Evolutionary conservation across 768 basidiomycete species (phyloP), one percentile per base, ranked within the genome.

Genomic region (Asterophora lycoperdoides): DNA sequence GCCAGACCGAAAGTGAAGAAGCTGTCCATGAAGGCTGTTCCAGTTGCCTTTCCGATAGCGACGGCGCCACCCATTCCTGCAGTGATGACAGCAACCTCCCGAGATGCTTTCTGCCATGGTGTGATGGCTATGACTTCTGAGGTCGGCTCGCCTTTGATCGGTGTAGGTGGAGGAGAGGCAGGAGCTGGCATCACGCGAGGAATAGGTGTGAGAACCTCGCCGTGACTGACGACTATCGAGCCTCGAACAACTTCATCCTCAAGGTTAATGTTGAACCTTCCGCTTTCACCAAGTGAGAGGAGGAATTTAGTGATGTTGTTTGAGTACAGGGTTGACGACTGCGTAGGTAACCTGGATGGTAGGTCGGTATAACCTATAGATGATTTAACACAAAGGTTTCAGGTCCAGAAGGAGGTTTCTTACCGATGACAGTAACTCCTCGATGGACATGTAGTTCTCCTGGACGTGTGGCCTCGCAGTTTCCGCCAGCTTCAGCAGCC

Each of bases 291-390:
- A 7, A 93, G 78, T 4, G 90, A 91, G 13, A 93, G 72, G 37
- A 93, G 74, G 68, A 93, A 93, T 63, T 93, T 93, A 32, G 86
- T 84, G 54, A 93, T 83, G 60, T 93, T 93, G 67, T 93, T 93
- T 5, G 91, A 93, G 64, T 93, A 93, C 5, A 93, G 70, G 3
- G 89, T 90, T 4, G 88, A 90, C 4, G 89, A 89, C 59, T 93
- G 91, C 0, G 91, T 93, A 13, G 91, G 91, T 30, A 93, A 69
- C 33, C 91, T 79, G n/a, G 89, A 91, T 5, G 90, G 85, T 41
- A 93, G 72, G 66, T 93, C 91, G 41, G 86, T 84, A 61, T 89
- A 89, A 34, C 88, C 87, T 89, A 55, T 1, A 39, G 23, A 54
- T 41, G 17, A 17, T 39, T 41, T 19, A 41, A 53, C 17, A 53